A percentile compares a stretch with the other conserved stretches of the same genome.
These are phyloP conservation scores for Striga asiatica DNA, from an alignment of 257 asterid genomes.

Conservation along the genomic window DNA sequence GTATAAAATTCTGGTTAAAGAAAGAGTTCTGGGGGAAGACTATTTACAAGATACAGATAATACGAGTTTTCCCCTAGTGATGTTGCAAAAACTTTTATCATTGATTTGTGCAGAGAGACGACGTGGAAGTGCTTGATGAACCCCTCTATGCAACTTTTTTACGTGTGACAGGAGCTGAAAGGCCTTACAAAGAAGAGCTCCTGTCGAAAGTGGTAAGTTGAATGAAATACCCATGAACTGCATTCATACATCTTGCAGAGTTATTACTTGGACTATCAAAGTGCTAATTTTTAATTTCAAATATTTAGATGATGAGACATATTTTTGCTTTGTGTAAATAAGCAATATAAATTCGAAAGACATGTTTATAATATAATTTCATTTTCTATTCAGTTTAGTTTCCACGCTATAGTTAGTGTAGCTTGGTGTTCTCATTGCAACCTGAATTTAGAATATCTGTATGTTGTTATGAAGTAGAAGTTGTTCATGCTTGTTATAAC, in stretches of 20 bases:
- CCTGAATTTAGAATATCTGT: too few relatives aligned
- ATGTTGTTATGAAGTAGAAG: background rate
- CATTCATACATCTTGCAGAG: background rate
- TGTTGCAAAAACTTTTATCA: background rate
- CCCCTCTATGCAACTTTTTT: slow-evolving; percentile 59
- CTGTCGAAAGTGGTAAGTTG: slow-evolving; percentile 38
- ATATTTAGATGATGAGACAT: background rate
- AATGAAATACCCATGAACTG: background rate
- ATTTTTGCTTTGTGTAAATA: background rate
- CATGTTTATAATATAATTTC: background rate
- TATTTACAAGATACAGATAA: background rate
- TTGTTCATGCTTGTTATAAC: slow-evolving; percentile 1
- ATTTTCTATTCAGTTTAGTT: background rate
- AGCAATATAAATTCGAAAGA: too few relatives aligned
- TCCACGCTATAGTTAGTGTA: background rate
- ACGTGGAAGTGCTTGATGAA: slow-evolving; percentile 64
- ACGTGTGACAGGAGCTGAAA: slow-evolving; percentile 45
- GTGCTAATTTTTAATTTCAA: background rate
- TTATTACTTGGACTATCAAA: background rate
- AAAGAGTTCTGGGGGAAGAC: background rate
- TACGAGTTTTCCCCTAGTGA: background rate
- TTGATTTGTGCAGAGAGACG: slow-evolving; percentile 50
- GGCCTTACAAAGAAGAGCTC: slow-evolving; percentile 54
- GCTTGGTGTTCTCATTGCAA: background rate
- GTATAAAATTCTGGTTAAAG: background rate